Conservation (phyloP, 2,329 filamentous ascomycete species). For the Dothistroma septosporum region DNA sequence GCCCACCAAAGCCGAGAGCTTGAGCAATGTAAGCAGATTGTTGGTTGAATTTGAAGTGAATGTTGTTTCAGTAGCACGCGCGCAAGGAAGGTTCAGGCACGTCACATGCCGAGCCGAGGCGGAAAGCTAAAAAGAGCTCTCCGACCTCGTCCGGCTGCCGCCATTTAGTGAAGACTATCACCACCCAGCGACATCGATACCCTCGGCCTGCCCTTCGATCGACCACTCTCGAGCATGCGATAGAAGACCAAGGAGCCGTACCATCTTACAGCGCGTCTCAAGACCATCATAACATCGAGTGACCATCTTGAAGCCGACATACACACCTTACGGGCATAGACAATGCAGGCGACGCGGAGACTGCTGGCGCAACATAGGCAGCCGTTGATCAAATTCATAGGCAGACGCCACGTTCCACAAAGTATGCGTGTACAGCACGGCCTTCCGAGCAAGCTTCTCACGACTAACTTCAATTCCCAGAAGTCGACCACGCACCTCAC, state of each 20-base stretch:
- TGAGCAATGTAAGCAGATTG: not conserved
- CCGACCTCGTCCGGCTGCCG: not conserved
- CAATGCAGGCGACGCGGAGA: constrained; percentile 45
- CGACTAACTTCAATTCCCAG: constrained; percentile 42
- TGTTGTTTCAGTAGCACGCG: not conserved
- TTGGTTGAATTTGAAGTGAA: not conserved
- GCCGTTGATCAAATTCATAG: constrained; percentile 51
- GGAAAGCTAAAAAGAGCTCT: constrained; percentile 3
- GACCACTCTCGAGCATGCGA: not conserved
- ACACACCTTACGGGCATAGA: constrained; percentile 11
- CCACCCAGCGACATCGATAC: not conserved
- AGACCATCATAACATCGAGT: not conserved
- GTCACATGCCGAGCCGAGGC: not conserved
- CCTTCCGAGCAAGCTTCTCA: constrained; percentile 17
- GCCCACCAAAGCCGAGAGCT: not conserved
- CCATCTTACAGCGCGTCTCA: not conserved
- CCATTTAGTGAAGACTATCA: not conserved
- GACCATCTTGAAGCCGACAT: not conserved
- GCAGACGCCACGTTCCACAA: constrained; percentile 44
- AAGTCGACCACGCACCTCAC: constrained; percentile 68
- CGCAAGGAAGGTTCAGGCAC: not conserved
- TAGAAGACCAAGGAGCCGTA: not conserved
- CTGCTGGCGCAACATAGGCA: constrained; percentile 45
- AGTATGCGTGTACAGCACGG: constrained; percentile 33
- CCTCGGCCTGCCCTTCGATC: not conserved